Base-by-base conservation (phyloP, 306 rosid species). In the Lithocarpus polystachyus region DNA sequence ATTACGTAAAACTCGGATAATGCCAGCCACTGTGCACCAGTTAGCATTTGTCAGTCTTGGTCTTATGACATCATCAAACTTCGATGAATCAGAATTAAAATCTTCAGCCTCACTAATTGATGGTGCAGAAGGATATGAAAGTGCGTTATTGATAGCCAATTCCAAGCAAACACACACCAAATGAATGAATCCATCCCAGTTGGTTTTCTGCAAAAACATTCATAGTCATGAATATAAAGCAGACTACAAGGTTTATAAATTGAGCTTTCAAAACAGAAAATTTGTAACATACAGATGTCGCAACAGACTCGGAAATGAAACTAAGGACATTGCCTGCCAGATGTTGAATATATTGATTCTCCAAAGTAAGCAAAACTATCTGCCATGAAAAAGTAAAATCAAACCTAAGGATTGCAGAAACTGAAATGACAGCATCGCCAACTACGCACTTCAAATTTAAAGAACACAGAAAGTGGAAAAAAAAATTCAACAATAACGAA, bases 11-110 rank as follows among this genome's bases (percentile, higher is more conserved):
- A 72, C 94, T 71, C 71, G 77, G 56, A 84, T 59, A 51, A 92
- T 77, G 81, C 89, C 89, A 82, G 92, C 80, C 57, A 83, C 86
- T 2, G 87, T 81, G 79, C 88, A 89, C 90, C 89, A 89, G 82
- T 89, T 88, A 80, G 87, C 82, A 82, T 48, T 78, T 83, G 78
- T 83, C 78, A 89, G 54, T 75, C 83, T 83, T 59, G 69, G 67
- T 81, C 74, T 83, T 75, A 86, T 18, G 68, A 26, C 28, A 74
- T 78, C 56, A 75, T 83, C 61, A 59, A 84, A 71, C 56, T 78
- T 81, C 2, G 83, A 84, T 5, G 53, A 79, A 88, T 77, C 76
- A 31, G 69, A 55, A 24, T 78, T 62, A 71, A 69, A 6, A 51
- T 80, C 81, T 76, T 82, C 85, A 75, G 68, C 79, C 75, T 72